Conservation (phyloP, 1,139 yeast species). For the Pichia sp. region DNA sequence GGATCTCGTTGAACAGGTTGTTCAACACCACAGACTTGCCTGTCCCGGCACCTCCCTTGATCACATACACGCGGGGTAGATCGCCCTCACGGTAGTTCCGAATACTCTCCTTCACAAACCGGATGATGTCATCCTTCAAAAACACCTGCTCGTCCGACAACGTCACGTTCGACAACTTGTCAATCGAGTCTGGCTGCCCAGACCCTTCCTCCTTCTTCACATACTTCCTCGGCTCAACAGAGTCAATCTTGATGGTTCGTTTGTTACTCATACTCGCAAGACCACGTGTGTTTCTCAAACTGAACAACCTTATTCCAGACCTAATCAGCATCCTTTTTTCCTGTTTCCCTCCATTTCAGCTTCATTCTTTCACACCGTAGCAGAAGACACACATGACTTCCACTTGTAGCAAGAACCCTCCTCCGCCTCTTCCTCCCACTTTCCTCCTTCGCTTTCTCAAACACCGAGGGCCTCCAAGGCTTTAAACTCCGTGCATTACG, state of each 20-base stretch:
- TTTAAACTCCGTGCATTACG: neutral
- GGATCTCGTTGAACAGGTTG: constrained; percentile 35
- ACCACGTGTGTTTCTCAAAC: neutral
- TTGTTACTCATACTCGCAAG: neutral
- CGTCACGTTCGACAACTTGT: constrained; percentile 27
- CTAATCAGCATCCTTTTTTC: neutral
- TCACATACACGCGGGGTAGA: constrained; percentile 35
- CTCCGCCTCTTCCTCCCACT: neutral
- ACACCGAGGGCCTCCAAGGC: neutral
- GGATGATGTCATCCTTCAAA: constrained; percentile 30
- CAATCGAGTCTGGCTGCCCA: constrained; percentile 6
- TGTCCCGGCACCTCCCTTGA: constrained; percentile 38
- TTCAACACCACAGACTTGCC: constrained; percentile 33
- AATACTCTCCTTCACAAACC: constrained; percentile 30
- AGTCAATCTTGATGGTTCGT: constrained; percentile 7
- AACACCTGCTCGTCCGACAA: constrained; percentile 35
- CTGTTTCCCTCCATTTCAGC: no score
- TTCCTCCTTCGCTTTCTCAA: neutral
- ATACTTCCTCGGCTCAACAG: constrained; percentile 9
- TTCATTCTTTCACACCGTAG: no score
- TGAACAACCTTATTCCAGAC: neutral
- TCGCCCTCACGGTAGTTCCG: constrained; percentile 14
- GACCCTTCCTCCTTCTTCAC: neutral
- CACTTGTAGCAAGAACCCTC: no score
- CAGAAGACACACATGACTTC: no score